Evolutionary conservation across 2,329 filamentous ascomycete species (phyloP).

Genomic region (Microcyclospora pomicola): DNA sequence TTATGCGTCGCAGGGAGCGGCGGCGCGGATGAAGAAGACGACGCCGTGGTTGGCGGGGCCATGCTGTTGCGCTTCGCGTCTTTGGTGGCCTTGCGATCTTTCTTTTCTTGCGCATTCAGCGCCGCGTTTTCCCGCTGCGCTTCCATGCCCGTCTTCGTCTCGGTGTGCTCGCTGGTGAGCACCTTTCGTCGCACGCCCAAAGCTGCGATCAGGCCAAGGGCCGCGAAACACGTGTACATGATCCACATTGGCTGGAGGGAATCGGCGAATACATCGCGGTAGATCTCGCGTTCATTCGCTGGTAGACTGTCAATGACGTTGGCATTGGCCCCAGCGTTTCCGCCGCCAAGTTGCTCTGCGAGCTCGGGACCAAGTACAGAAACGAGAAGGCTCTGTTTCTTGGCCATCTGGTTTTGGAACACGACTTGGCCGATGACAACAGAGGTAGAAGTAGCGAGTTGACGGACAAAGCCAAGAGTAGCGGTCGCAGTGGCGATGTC

Average conservation of each 20-base stretch:
- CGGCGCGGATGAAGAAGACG: too few species aligned
- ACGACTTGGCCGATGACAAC: conserved; percentile 65
- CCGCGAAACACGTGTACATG: conserved; percentile 31
- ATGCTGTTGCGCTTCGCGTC: conserved; percentile 10
- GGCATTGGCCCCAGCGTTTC: conserved; percentile 47
- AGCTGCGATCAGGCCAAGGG: conserved; percentile 25
- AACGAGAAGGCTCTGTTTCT: conserved; percentile 36
- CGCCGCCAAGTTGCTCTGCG: conserved; percentile 42
- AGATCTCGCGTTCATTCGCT: conserved; percentile 29
- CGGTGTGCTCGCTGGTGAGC: conserved; percentile 30
- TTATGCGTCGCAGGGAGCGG: too few species aligned
- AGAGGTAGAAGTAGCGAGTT: conserved; percentile 52
- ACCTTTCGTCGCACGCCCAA: conserved; percentile 30
- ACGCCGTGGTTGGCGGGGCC: too few species aligned
- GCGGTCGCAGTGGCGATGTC: conserved; percentile 58
- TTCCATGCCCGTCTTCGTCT: conserved; percentile 37
- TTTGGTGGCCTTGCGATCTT: conserved; percentile 9
- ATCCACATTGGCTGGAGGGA: conserved; percentile 37
- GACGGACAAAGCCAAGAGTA: conserved; percentile 53
- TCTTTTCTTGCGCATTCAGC: conserved; percentile 21
- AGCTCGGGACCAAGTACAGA: conserved; percentile 37
- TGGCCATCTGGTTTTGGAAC: conserved; percentile 61
- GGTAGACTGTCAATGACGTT: conserved; percentile 41
- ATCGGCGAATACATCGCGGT: conserved; percentile 30
- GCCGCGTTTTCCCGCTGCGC: conserved; percentile 26